A percentile compares a stretch with the other conserved stretches of the same genome.
These are phyloP conservation scores for Noccaea caerulescens DNA, from an alignment of 345 rosid genomes.

Conservation along the genomic window DNA sequence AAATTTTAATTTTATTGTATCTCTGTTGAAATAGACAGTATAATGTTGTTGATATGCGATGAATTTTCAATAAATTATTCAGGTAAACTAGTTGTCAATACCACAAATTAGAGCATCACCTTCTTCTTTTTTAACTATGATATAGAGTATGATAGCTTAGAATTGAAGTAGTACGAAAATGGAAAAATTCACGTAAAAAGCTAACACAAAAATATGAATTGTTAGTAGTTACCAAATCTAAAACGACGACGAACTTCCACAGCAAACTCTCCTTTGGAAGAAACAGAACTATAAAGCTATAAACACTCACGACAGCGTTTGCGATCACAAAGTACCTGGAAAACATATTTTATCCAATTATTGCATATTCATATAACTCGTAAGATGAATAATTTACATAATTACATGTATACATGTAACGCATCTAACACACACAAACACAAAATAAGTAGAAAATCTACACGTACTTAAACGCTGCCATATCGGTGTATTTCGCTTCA, in stretches of 20 bases:
- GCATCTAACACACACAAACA: neutral
- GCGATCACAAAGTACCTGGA: constrained; percentile 79
- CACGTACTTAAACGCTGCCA: constrained; percentile 71
- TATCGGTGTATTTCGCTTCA: constrained; percentile 68
- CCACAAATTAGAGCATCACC: neutral
- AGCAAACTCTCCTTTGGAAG: constrained; percentile 61
- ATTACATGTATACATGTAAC: neutral
- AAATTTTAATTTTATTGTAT: neutral
- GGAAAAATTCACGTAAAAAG: constrained; percentile 1
- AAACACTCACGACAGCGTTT: constrained; percentile 60
- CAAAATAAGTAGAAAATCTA: neutral
- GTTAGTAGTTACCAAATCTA: constrained; percentile 64
- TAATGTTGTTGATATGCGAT: neutral
- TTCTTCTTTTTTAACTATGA: too few relatives aligned
- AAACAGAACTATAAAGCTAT: constrained; percentile 66
- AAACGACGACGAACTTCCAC: constrained; percentile 62
- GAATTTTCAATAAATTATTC: neutral
- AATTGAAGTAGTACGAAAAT: neutral
- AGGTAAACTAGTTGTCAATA: neutral
- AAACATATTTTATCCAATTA: neutral
- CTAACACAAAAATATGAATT: neutral
- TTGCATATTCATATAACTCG: neutral
- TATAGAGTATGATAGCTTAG: too few relatives aligned
- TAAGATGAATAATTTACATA: neutral
- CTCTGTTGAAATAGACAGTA: neutral